These are phyloP conservation scores for Fusarium lateritium DNA, from an alignment of 2,329 filamentous ascomycete genomes.

Conservation along the genomic window DNA sequence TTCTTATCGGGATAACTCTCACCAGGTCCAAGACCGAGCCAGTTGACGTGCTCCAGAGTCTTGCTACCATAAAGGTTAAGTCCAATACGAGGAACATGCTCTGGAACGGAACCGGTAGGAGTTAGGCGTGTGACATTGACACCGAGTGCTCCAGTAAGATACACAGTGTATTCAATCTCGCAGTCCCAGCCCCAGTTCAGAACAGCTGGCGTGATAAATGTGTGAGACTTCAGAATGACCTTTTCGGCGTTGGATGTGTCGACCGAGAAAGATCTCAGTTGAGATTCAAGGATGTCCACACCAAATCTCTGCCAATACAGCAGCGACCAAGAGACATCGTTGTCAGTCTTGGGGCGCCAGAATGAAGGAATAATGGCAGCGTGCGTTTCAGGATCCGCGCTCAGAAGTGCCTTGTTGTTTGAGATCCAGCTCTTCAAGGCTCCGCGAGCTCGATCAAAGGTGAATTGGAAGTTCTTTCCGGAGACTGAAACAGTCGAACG, in stretches of 20 bases:
- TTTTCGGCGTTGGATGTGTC: constrained; percentile 58
- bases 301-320: constrained; percentile 71
- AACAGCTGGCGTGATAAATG: constrained; percentile 70
- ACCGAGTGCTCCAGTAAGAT: constrained; percentile 59
- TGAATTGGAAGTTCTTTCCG: constrained; percentile 55
- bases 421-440: constrained; percentile 60
- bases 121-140: constrained; percentile 61
- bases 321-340: constrained; percentile 69
- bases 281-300: constrained; percentile 62
- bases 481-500: constrained; percentile 18
- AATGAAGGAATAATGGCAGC: constrained; percentile 64
- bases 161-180: constrained; percentile 67
- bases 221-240: constrained; percentile 67
- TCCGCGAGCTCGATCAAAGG: constrained; percentile 63
- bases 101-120: constrained; percentile 65
- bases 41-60: constrained; percentile 64
- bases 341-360: constrained; percentile 77
- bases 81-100: constrained; percentile 73
- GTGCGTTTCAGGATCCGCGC: constrained; percentile 52
- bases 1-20: constrained; percentile 77
- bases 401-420: constrained; percentile 55
- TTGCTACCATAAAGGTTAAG: constrained; percentile 68
- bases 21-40: constrained; percentile 75
- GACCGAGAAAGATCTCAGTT: constrained; percentile 60
- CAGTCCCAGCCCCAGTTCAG: constrained; percentile 71